Base-by-base conservation (phyloP, 176 grass and related monocot species). In the Chrysopogon serrulatus region DNA sequence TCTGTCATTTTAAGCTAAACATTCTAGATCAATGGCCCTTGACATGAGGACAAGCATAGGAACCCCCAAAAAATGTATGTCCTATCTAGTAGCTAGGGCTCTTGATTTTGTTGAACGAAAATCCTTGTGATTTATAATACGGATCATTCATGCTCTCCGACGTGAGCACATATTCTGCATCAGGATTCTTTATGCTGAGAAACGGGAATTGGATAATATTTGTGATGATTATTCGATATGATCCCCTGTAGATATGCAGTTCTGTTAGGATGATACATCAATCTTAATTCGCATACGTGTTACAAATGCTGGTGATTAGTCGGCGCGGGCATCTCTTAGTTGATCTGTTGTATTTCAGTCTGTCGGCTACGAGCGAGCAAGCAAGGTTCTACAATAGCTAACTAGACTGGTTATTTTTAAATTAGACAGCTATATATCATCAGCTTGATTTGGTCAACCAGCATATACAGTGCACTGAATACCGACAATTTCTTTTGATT, bases 401-500 rank as follows among this genome's bases (percentile, higher is more conserved):
- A 56, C 16, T 77, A 68, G 30, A 19, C 47, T 53, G 64, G 35
- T 81, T 68, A 31, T 4, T 51, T 63, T 73, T 62, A 67, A 73
- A 57, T 73, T 57, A n/a, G 76, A 4, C 37, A 24, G 4, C 8
- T 51, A 56, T 21, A 51, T 42, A 71, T 79, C 41, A 24, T 62
- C 39, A 41, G 17, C 19, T 70, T 76, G 62, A 85, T 81, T 35
- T 82, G 45, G 71, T 89, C 83, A 89, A 82, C 34, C 32, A 31
- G 15, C 43, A 51, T 77, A 51, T 82, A 37, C 64, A 65, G 42
- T 81, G 63, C 49, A 85, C 71, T 77, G 62, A 54, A 64, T 34
- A 60, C 77, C 28, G 19, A 69, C 48, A 18, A n/a, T n/a, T 26
- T 68, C 47, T 76, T 68, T 59, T 33, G 2, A 24, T 47, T 68